Evolutionary conservation across 371 early-diverging fungal genomes (phyloP).

Genomic region (Choanephora cucurbitarum): DNA sequence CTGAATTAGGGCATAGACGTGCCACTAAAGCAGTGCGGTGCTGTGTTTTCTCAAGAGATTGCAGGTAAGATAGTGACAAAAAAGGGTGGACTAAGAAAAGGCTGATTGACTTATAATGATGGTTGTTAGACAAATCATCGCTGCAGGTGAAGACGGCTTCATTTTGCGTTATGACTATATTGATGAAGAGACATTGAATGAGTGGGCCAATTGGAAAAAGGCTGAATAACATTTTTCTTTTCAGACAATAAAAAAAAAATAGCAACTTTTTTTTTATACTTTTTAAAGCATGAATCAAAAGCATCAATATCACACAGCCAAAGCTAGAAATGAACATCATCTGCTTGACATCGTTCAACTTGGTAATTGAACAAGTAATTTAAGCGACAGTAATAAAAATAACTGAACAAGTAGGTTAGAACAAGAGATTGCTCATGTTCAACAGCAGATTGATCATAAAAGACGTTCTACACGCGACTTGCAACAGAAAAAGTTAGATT

Average conservation of each 20-base stretch:
- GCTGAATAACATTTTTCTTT: too few species aligned
- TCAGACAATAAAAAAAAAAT: slow-evolving; percentile 6
- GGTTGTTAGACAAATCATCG: slow-evolving; percentile 61
- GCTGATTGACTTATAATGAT: background rate
- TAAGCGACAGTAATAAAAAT: too few species aligned
- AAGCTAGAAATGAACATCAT: slow-evolving; percentile 15
- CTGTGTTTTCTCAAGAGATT: slow-evolving; percentile 77
- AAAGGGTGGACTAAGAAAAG: background rate
- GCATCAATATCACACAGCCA: slow-evolving; percentile 3
- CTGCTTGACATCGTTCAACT: slow-evolving; percentile 6
- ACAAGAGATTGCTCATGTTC: slow-evolving; percentile 10
- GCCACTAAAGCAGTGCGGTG: slow-evolving; percentile 78
- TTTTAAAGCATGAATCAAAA: slow-evolving; percentile 1
- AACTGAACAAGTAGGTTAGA: slow-evolving; percentile 6
- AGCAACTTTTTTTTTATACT: background rate
- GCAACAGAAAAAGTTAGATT: background rate
- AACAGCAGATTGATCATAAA: slow-evolving; percentile 7
- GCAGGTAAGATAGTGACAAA: slow-evolving; percentile 52
- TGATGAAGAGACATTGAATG: slow-evolving; percentile 67
- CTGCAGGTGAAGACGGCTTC: slow-evolving; percentile 79
- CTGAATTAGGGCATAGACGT: slow-evolving; percentile 75
- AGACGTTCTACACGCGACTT: background rate
- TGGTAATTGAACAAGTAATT: slow-evolving; percentile 5
- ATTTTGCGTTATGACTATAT: slow-evolving; percentile 87
- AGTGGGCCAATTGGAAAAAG: slow-evolving; percentile 68